These are phyloP conservation scores for Wallacemonas sp. DNA, from an alignment of 208 protist genomes.

Conservation along the genomic window DNA sequence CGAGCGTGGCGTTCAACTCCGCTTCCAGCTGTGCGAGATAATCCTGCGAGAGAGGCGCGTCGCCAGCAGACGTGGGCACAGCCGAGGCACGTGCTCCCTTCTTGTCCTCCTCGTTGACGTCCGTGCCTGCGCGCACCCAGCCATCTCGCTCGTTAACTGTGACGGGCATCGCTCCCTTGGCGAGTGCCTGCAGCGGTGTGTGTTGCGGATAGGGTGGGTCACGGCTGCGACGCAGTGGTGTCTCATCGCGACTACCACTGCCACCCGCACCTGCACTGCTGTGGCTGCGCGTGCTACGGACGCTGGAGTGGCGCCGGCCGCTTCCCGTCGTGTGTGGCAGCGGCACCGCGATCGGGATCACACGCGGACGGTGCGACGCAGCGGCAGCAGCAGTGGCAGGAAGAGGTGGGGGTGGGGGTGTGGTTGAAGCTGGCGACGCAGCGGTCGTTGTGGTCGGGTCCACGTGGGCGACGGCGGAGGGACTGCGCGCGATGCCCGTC, in stretches of 20 bases:
- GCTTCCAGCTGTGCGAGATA: constrained; percentile 18
- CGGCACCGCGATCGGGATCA: neutral
- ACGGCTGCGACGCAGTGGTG: neutral
- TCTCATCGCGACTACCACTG: constrained; percentile 3
- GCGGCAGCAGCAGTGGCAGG: neutral
- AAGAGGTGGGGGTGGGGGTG: neutral
- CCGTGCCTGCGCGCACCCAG: constrained; percentile 19
- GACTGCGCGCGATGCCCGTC: no score
- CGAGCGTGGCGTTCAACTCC: constrained; percentile 33
- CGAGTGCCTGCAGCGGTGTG: neutral
- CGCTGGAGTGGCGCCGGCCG: neutral
- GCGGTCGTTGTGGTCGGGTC: neutral
- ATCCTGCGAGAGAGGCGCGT: constrained; percentile 5
- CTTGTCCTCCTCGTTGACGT: neutral
- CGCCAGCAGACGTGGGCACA: neutral
- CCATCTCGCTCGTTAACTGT: neutral
- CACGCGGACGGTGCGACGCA: neutral
- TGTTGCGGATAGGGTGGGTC: no score
- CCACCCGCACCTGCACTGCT: neutral
- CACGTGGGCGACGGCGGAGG: neutral
- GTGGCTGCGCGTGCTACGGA: neutral
- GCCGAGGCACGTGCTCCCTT: neutral
- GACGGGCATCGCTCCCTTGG: neutral
- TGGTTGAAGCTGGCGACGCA: neutral
- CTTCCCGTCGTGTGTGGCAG: neutral